Evolutionary conservation across 192 early-diverging fungal genomes (phyloP).

Genomic region (Gigaspora rosea): DNA sequence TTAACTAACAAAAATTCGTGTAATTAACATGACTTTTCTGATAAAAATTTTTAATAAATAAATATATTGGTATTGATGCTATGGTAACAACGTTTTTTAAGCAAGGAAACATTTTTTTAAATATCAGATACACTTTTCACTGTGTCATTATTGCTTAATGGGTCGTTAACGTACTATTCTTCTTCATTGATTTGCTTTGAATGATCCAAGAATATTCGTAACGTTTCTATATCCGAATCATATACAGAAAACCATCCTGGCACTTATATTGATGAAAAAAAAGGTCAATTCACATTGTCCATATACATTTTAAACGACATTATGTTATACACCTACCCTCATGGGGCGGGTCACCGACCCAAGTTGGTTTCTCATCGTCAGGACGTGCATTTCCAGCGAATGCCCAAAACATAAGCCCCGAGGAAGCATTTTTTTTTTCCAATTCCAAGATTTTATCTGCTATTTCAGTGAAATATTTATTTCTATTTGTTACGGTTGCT

Average conservation of each 20-base stretch:
- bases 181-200: neutral
- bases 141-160: too few relatives aligned
- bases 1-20: too few relatives aligned
- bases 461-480: conserved; percentile 55
- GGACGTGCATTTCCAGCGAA: conserved; percentile 57
- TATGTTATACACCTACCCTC: conserved; percentile 35
- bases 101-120: too few relatives aligned
- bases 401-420: conserved; percentile 68
- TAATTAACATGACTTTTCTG: too few relatives aligned
- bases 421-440: conserved; percentile 35
- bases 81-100: too few relatives aligned
- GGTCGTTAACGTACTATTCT: too few relatives aligned
- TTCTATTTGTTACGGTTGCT: conserved; percentile 52
- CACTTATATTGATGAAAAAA: conserved; percentile 16
- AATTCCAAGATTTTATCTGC: conserved; percentile 39
- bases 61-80: too few relatives aligned
- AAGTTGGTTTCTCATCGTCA: conserved; percentile 37
- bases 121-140: too few relatives aligned
- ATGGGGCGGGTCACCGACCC: conserved; percentile 63
- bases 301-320: conserved; percentile 26
- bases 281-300: neutral
- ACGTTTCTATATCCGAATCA: conserved; percentile 46
- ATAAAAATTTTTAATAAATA: too few relatives aligned
- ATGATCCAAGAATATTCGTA: conserved; percentile 7
- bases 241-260: conserved; percentile 70